phyloP scores from a whole-genome alignment of 2,329 filamentous ascomycete species.

The Cadophora sp. region DNA sequence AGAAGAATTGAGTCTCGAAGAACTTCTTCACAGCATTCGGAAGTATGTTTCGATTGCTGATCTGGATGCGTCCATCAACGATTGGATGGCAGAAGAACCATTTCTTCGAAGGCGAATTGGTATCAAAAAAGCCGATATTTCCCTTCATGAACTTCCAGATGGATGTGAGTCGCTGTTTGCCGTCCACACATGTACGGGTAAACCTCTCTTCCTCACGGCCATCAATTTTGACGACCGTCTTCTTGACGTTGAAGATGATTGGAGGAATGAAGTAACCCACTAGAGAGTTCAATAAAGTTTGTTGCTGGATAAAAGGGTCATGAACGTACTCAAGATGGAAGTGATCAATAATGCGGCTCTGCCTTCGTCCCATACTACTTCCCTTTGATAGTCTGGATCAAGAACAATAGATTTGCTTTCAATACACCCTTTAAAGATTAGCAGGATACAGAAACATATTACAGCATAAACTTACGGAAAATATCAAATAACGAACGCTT shows the following conservation, averaged over 20 bases:
- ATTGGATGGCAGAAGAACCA: constrained; percentile 48
- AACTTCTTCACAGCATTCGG: constrained; percentile 45
- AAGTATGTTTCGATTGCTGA: constrained; percentile 44
- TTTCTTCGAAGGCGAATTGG: constrained; percentile 46
- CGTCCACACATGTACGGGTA: constrained; percentile 51
- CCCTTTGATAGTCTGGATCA: constrained; percentile 54
- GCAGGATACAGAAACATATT: neutral
- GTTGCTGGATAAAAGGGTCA: neutral
- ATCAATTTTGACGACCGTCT: constrained; percentile 24
- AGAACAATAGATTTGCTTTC: constrained; percentile 47
- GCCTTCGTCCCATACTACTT: constrained; percentile 52
- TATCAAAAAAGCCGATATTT: constrained; percentile 51
- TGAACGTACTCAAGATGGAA: constrained; percentile 41
- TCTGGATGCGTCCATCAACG: constrained; percentile 34
- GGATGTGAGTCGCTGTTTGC: constrained; percentile 55
- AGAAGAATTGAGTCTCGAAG: constrained; percentile 49
- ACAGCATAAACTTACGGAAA: constrained; percentile 30
- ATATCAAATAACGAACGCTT: constrained; percentile 36
- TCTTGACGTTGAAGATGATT: constrained; percentile 52
- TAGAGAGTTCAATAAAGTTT: constrained; percentile 24
- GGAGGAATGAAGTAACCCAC: constrained; percentile 51
- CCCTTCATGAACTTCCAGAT: constrained; percentile 53
- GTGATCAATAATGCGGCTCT: constrained; percentile 41
- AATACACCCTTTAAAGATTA: constrained; percentile 39
- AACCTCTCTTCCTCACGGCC: constrained; percentile 31